Evolutionary conservation across 352 stramenopile species (phyloP), one percentile per base, ranked within the genome.

Genomic region (Phytophthora pini): DNA sequence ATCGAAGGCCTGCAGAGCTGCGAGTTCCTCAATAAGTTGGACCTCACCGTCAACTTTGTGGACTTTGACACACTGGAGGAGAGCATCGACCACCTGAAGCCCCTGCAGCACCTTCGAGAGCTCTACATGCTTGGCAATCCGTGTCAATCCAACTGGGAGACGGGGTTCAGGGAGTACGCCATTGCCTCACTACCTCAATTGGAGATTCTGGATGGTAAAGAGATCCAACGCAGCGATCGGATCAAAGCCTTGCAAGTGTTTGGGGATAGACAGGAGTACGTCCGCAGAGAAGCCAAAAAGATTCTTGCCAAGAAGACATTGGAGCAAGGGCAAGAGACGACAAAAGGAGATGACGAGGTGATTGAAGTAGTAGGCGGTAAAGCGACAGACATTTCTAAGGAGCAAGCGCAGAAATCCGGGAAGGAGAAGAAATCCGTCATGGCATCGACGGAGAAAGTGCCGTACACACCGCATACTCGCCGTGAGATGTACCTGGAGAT

Each of bases 11-110:
- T 97, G 5, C 61, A 76, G 39, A 63, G 60, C 50, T 97, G 91
- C 67, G 90, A 97, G 75, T 97, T 97, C 47, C 75, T 97, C 24
- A 87, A 94, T 36, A 97, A 98, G 57, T 74, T 99, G 15, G 95
- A 99, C 70, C 69, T 98, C 47, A 99, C 94, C 20, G 80, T 99
- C 65, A 99, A 99, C 65, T 99, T 99, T 59, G 84, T 99, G 48
- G 89, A 97, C 63, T 80, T 98, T 58, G 90, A 98, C 70, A 70
- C 68, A 31, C 79, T 99, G 40, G 86, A 98, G 72, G 76, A 83
- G 47, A 96, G 80, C 46, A 79, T 98, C 17, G 46, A 92, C 36
- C 83, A 97, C 40, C 69, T 98, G 51, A 78, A 82, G 51, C 58
- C 69, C 5, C 80, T 94, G 52, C 39, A 65, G n/a, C 82, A 94